phyloP scores from a whole-genome alignment of 2,329 filamentous ascomycete genomes.

The Phyllosticta citrichinensis region DNA sequence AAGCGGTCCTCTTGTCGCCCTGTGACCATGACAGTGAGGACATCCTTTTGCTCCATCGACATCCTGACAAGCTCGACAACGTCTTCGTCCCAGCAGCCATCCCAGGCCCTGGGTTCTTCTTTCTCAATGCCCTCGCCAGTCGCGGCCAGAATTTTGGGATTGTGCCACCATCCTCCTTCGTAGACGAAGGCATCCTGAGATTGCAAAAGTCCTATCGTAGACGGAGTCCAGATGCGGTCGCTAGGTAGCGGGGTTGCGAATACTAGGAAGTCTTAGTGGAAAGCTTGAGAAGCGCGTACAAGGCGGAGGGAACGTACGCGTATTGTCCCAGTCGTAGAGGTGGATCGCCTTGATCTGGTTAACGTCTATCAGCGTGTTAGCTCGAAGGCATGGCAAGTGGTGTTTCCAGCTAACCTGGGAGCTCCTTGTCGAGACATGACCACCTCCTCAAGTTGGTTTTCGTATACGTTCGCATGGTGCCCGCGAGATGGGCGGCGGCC shows the following conservation, averaged over 20 bases:
- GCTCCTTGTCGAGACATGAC: constrained; percentile 65
- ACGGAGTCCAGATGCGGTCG: constrained; percentile 70
- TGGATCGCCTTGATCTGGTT: constrained; percentile 70
- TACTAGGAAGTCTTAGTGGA: constrained; percentile 41
- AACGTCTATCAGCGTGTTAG: constrained; percentile 23
- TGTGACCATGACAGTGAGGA: constrained; percentile 76
- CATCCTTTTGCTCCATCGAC: constrained; percentile 74
- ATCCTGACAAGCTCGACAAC: constrained; percentile 70
- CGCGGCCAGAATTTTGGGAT: constrained; percentile 71
- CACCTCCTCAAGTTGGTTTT: constrained; percentile 71
- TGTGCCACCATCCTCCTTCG: constrained; percentile 96
- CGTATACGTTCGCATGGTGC: constrained; percentile 38
- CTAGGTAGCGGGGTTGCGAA: constrained; percentile 90
- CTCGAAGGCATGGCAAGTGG: neutral
- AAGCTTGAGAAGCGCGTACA: neutral
- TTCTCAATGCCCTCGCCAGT: constrained; percentile 73
- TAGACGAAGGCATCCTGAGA: constrained; percentile 60
- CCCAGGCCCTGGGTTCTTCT: constrained; percentile 77
- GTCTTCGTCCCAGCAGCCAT: constrained; percentile 94
- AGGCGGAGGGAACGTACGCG: constrained; percentile 45
- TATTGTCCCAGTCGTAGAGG: constrained; percentile 98
- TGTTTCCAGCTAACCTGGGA: constrained; percentile 48
- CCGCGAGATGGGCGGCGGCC: constrained; percentile 13
- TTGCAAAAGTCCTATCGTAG: constrained; percentile 67
- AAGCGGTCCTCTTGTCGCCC: constrained; percentile 74